Base-by-base conservation (phyloP, 2,329 filamentous ascomycete genomes). In the Trichoderma gracile region DNA sequence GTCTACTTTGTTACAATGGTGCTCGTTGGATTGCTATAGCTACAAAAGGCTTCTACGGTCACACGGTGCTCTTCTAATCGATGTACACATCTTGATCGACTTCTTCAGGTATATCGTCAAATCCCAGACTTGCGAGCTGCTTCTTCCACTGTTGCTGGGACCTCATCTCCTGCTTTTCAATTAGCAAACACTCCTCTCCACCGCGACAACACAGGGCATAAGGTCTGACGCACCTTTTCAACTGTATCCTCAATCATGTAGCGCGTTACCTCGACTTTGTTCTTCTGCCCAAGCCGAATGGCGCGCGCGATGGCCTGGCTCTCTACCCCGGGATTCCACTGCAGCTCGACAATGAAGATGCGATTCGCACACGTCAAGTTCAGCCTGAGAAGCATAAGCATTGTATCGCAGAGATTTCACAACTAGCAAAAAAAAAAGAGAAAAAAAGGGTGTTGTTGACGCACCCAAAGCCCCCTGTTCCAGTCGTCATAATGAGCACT, bases 241-340 rank as follows among this genome's bases (percentile, higher is more conserved):
- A 83, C 76, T 0, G 78, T 79, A 0, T 72, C 58, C 0, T 74
- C 69, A 0, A 81, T 75, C 0, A 82, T 72, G 49, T 84, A 85
- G 27, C 81, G 76, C 0, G 74, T 79, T 0, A 84, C 76, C 0
- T 70, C 63, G 0, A 85, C 82, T 10, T 76, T 60, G 5, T 76
- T 67, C 1, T 71, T 68, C 64, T 85, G 83, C 0, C 81, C 80
- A 0, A 85, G 71, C 0, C 82, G 77, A 3, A 82, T 71, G 0
- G 80, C 81, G 12, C 82, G 73, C 0, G 77, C 81, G 14, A 85
- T 78, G 0, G 82, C 83, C 62, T 86, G 83, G 14, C 77, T 78
- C 64, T 85, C 83, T 0, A 83, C 78, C 2, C 77, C 79, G 0
- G 82, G 82, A 45, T 85, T 85, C 82, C 82, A 85, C 27, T 85